Evolutionary conservation across 2,329 filamentous ascomycete species (phyloP).

Genomic region (Colletotrichum eremochloae): DNA sequence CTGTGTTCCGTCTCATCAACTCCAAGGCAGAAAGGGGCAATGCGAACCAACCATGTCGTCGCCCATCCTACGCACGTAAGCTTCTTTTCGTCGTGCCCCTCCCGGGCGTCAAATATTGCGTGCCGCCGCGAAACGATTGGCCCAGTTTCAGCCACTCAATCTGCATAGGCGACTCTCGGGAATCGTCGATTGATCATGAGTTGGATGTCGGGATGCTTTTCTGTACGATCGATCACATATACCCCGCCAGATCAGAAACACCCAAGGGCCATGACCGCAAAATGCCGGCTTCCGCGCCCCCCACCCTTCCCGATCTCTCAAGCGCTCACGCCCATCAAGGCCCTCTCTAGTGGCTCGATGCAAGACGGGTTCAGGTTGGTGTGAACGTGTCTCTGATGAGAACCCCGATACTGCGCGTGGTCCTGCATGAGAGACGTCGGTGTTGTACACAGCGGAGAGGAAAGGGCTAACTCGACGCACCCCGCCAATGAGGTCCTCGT

Average conservation of each 20-base stretch:
- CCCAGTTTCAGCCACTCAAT: constrained; percentile 38
- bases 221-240: constrained; percentile 31
- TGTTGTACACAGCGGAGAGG: not conserved
- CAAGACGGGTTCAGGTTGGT: not conserved
- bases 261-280: not conserved
- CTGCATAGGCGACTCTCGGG: constrained; percentile 33
- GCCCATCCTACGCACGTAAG: not conserved
- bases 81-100: not conserved
- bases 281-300: not conserved
- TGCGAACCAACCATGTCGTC: not conserved
- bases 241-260: constrained; percentile 37
- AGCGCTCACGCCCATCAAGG: too few relatives aligned
- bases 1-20: too few relatives aligned
- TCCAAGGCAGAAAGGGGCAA: too few relatives aligned
- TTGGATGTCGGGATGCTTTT: constrained; percentile 5
- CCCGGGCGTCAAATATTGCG: not conserved
- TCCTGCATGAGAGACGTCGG: not conserved
- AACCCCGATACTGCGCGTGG: too few relatives aligned
- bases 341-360: not conserved
- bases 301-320: constrained; percentile 15
- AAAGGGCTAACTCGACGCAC: not conserved
- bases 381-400: too few relatives aligned
- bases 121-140: not conserved
- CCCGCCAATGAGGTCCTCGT: constrained; percentile 26
- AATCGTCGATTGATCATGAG: not conserved